Evolutionary conservation across 768 basidiomycete genomes (phyloP).

Genomic region (Tremella mesenterica): DNA sequence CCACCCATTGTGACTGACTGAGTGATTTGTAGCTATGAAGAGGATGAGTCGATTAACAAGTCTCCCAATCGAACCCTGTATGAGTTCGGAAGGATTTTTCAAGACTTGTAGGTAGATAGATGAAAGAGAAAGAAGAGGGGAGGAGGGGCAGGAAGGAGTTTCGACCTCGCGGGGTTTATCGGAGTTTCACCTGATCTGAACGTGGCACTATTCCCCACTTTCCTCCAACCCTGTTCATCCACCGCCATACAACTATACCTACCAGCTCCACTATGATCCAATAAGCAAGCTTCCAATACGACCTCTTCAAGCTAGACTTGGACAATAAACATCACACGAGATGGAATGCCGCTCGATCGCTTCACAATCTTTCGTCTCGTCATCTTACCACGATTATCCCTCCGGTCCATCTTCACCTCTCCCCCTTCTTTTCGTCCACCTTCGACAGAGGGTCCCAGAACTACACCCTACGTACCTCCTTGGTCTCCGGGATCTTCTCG

Average conservation of each 20-base stretch:
- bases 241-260: background rate
- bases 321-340: slow-evolving; percentile 8
- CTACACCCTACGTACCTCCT: no score
- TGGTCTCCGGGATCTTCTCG: no score
- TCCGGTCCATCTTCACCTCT: no score
- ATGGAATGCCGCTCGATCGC: slow-evolving; percentile 24
- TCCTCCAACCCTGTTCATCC: background rate
- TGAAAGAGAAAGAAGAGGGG: slow-evolving; percentile 4
- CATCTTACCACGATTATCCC: background rate
- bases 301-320: background rate
- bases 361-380: background rate
- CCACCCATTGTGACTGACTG: slow-evolving; percentile 67
- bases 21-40: slow-evolving; percentile 7
- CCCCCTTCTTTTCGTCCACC: no score
- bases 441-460: no score
- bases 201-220: no score
- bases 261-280: background rate
- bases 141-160: no score
- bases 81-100: slow-evolving; percentile 42
- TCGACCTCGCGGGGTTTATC: slow-evolving; percentile 18
- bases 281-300: no score
- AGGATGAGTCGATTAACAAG: slow-evolving; percentile 14
- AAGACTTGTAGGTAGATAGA: slow-evolving; percentile 34
- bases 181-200: slow-evolving; percentile 1
- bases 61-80: slow-evolving; percentile 40